A percentile compares a stretch with the other conserved stretches of the same genome.
These are phyloP conservation scores for Pichia cephalocereana DNA, from an alignment of 805 yeast genomes.

Conservation along the genomic window DNA sequence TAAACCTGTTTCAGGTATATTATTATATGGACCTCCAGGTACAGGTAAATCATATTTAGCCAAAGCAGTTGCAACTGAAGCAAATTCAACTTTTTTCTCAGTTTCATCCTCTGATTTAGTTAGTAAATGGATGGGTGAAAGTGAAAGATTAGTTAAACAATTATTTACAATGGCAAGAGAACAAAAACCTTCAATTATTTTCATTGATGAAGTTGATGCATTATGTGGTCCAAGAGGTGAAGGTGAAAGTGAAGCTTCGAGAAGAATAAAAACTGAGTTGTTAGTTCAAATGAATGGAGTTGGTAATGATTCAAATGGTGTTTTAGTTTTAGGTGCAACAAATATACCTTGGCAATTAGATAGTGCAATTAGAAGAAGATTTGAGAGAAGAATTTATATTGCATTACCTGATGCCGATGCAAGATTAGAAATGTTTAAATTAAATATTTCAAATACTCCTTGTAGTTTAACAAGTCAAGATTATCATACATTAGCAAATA, in stretches of 20 bases:
- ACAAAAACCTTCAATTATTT: conserved; percentile 89
- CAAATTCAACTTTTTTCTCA: conserved; percentile 92
- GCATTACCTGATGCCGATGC: conserved; percentile 93
- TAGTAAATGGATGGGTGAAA: conserved; percentile 99
- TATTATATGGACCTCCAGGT: conserved; percentile 91
- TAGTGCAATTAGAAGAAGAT: conserved; percentile 94
- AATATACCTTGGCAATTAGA: conserved; percentile 99
- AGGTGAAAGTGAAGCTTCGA: conserved; percentile 92
- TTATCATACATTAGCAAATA: conserved; percentile 68
- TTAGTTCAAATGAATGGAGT: conserved; percentile 99
- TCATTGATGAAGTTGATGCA: conserved; percentile 97
- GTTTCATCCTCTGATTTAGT: conserved; percentile 95
- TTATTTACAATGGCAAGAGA: conserved; percentile 94
- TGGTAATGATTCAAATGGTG: conserved; percentile 90
- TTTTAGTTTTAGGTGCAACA: conserved; percentile 91
- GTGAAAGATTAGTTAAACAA: conserved; percentile 92
- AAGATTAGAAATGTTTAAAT: conserved; percentile 85
- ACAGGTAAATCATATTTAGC: conserved; percentile 97
- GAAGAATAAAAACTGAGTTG: conserved; percentile 92
- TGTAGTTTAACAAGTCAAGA: conserved; percentile 69
- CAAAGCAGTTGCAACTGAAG: conserved; percentile 98
- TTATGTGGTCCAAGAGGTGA: conserved; percentile 97
- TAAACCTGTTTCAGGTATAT: conserved; percentile 84
- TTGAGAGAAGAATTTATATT: conserved; percentile 90
- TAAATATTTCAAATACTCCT: conserved; percentile 86